phyloP scores from a whole-genome alignment of 2,329 filamentous ascomycete genomes.

The Coniella vitis region DNA sequence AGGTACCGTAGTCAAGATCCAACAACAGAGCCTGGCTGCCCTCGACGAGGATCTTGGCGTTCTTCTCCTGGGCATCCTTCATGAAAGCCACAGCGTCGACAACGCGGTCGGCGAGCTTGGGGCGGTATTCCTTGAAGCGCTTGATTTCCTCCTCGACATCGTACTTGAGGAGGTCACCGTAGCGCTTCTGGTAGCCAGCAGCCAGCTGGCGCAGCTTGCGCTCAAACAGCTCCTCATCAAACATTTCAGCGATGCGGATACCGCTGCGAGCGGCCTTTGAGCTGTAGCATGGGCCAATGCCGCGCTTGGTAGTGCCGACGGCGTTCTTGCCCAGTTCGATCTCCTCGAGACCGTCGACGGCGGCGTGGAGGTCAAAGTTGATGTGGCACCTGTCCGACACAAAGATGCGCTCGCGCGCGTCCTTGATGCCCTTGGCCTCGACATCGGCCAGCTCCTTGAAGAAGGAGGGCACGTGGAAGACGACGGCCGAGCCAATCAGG shows the following conservation, averaged over 20 bases:
- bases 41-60: constrained; percentile 52
- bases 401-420: constrained; percentile 51
- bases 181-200: constrained; percentile 59
- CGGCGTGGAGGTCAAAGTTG: constrained; percentile 56
- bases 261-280: constrained; percentile 44
- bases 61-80: constrained; percentile 43
- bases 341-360: constrained; percentile 62
- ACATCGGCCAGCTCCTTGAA: constrained; percentile 58
- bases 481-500: constrained; percentile 41
- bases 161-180: constrained; percentile 57
- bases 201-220: constrained; percentile 56
- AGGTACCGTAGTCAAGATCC: constrained; percentile 53
- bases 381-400: constrained; percentile 57
- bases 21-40: constrained; percentile 57
- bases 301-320: constrained; percentile 37
- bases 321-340: constrained; percentile 35
- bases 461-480: constrained; percentile 44
- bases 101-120: constrained; percentile 51
- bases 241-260: constrained; percentile 60
- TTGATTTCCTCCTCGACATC: constrained; percentile 64
- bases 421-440: constrained; percentile 50
- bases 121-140: constrained; percentile 52
- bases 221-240: constrained; percentile 60
- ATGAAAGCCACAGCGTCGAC: constrained; percentile 64
- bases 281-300: constrained; percentile 23